Conservation (phyloP, 768 basidiomycete species). For the Paxillus rubicundulus region DNA sequence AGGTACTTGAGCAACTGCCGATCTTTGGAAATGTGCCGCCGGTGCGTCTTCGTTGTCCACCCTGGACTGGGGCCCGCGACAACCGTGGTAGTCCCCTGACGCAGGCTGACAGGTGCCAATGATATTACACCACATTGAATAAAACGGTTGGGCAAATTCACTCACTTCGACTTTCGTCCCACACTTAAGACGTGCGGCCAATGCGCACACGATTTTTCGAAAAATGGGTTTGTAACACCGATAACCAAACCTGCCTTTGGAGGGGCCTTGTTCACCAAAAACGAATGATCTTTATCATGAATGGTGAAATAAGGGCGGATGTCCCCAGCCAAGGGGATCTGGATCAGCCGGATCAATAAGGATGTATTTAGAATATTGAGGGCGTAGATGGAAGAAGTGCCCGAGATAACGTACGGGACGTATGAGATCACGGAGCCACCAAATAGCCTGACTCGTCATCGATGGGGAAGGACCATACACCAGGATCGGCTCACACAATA, state of each 20-base stretch:
- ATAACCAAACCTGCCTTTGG: slow-evolving; percentile 74
- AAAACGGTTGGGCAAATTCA: slow-evolving; percentile 2
- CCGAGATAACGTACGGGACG: slow-evolving; percentile 60
- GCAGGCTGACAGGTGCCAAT: neutral
- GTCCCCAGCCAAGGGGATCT: slow-evolving; percentile 85
- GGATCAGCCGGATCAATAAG: neutral
- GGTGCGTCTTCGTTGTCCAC: slow-evolving; percentile 78
- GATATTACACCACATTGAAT: neutral
- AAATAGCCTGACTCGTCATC: slow-evolving; percentile 81
- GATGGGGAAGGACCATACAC: slow-evolving; percentile 79
- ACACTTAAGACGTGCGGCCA: slow-evolving; percentile 85
- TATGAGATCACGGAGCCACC: slow-evolving; percentile 88
- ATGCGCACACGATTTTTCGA: slow-evolving; percentile 73
- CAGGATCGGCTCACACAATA: slow-evolving; percentile 87
- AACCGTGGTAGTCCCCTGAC: slow-evolving; percentile 3
- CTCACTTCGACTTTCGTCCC: slow-evolving; percentile 49
- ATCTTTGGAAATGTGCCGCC: slow-evolving; percentile 85
- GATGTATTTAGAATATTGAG: neutral
- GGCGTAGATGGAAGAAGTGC: neutral
- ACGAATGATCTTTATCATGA: slow-evolving; percentile 80
- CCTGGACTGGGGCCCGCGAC: slow-evolving; percentile 58
- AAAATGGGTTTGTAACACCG: slow-evolving; percentile 88
- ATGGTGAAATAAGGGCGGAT: slow-evolving; percentile 95
- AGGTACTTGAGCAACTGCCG: slow-evolving; percentile 66
- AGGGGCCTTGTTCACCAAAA: slow-evolving; percentile 78